phyloP scores from a whole-genome alignment of 2,329 filamentous ascomycete genomes.

The Rhinocladiella mackenziei region DNA sequence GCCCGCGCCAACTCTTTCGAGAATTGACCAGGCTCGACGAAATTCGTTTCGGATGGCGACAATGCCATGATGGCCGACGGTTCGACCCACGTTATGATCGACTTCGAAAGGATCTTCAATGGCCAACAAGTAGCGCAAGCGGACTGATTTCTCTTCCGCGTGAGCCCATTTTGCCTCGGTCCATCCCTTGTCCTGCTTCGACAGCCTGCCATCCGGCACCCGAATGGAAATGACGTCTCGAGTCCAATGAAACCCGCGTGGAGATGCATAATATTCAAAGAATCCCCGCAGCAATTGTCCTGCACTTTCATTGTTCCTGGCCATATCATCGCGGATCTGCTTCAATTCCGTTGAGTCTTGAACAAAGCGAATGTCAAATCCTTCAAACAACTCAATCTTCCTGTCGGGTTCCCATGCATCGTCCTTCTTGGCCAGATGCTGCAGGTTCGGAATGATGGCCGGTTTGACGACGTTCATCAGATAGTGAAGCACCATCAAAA shows the following conservation, averaged over 20 bases:
- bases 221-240: conserved; percentile 74
- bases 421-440: conserved; percentile 23
- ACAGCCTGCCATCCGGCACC: conserved; percentile 63
- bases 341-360: conserved; percentile 67
- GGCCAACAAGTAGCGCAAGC: conserved; percentile 77
- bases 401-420: conserved; percentile 45
- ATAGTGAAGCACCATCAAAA: conserved; percentile 88
- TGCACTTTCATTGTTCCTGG: conserved; percentile 64
- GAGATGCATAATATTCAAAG: conserved; percentile 72
- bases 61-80: conserved; percentile 78
- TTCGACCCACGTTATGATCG: conserved; percentile 82
- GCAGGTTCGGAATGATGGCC: conserved; percentile 77
- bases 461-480: conserved; percentile 76
- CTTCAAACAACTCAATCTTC: conserved; percentile 51
- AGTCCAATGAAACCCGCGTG: conserved; percentile 70
- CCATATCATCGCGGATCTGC: conserved; percentile 56
- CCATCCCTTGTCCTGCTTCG: conserved; percentile 79
- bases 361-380: conserved; percentile 73
- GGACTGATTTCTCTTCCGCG: conserved; percentile 64
- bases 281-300: conserved; percentile 74
- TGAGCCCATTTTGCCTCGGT: conserved; percentile 62
- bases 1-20: conserved; percentile 20
- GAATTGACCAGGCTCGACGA: conserved; percentile 69
- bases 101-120: conserved; percentile 90
- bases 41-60: conserved; percentile 81